These are phyloP conservation scores for Pestalotiopsis sp. DNA, from an alignment of 2,329 filamentous ascomycete species.

Conservation along the genomic window DNA sequence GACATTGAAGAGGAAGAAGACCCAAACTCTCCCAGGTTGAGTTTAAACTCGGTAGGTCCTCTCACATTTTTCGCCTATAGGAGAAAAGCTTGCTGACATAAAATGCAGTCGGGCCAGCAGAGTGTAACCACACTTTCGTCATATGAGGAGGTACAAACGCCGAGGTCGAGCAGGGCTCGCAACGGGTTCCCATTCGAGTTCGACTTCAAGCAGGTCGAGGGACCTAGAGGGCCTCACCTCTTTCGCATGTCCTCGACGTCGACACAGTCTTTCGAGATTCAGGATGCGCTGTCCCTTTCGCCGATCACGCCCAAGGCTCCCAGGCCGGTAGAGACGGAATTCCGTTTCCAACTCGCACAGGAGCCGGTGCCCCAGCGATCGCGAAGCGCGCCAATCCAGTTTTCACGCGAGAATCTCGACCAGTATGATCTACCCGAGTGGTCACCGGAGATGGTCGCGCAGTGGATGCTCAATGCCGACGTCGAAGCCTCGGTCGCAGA, in stretches of 20 bases:
- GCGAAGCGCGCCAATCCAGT: conserved; percentile 51
- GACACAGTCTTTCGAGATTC: conserved; percentile 52
- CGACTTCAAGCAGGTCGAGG: conserved; percentile 70
- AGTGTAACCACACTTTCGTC: conserved; percentile 88
- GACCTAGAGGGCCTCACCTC: conserved; percentile 83
- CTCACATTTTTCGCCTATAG: too few species aligned
- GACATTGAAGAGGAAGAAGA: conserved; percentile 60
- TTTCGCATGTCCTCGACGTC: conserved; percentile 72
- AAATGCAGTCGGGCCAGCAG: conserved; percentile 63
- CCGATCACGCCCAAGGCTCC: conserved; percentile 70
- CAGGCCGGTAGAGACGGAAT: conserved; percentile 38
- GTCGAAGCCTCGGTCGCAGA: conserved; percentile 78
- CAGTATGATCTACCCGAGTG: conserved; percentile 63
- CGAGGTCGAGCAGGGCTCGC: conserved; percentile 65
- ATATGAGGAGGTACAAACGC: conserved; percentile 81
- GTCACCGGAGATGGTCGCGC: conserved; percentile 77
- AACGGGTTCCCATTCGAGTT: conserved; percentile 64
- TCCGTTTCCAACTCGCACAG: conserved; percentile 37
- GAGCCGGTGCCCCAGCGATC: conserved; percentile 40
- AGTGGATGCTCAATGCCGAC: conserved; percentile 84
- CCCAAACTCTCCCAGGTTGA: conserved; percentile 64
- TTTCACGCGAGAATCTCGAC: conserved; percentile 60
- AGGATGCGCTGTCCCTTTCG: conserved; percentile 67
- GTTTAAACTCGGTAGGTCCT: conserved; percentile 69
- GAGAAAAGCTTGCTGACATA: background rate